phyloP scores from a whole-genome alignment of 345 rosid species.

The Capsella bursapastoris region DNA sequence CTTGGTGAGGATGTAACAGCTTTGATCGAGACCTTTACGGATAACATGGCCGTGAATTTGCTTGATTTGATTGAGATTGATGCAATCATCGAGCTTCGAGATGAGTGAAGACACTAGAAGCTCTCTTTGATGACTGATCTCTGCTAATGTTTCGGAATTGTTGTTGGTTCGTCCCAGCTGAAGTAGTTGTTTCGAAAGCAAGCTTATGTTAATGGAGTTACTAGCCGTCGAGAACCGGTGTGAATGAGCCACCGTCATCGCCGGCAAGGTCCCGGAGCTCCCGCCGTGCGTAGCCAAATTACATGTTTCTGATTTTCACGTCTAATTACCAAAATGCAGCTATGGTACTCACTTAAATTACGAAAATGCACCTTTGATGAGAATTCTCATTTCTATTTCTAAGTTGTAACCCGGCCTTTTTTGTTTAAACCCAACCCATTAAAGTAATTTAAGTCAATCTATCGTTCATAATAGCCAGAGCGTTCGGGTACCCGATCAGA shows the following conservation, averaged over 20 bases:
- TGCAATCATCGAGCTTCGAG: constrained; percentile 59
- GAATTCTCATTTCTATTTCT: background rate
- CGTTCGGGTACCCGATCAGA: no score
- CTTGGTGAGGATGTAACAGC: constrained; percentile 69
- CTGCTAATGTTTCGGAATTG: constrained; percentile 36
- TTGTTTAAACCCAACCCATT: background rate
- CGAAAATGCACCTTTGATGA: background rate
- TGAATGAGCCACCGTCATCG: constrained; percentile 41
- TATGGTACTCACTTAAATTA: background rate
- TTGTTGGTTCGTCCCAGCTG: constrained; percentile 34
- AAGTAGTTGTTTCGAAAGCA: constrained; percentile 39
- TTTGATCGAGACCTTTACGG: constrained; percentile 53
- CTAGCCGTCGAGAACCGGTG: constrained; percentile 42
- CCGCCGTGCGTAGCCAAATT: background rate
- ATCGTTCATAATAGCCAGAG: no score
- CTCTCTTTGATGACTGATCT: constrained; percentile 35
- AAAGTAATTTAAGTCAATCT: background rate
- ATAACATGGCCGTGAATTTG: constrained; percentile 65
- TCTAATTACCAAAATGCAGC: background rate
- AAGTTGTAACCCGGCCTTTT: background rate
- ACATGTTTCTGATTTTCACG: background rate
- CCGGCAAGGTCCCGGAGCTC: constrained; percentile 9
- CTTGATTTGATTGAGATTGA: constrained; percentile 49
- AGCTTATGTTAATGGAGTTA: constrained; percentile 19
- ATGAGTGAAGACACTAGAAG: constrained; percentile 50